These are phyloP conservation scores for Hypoxylon sp. DNA, from an alignment of 2,329 filamentous ascomycete genomes.

Conservation along the genomic window DNA sequence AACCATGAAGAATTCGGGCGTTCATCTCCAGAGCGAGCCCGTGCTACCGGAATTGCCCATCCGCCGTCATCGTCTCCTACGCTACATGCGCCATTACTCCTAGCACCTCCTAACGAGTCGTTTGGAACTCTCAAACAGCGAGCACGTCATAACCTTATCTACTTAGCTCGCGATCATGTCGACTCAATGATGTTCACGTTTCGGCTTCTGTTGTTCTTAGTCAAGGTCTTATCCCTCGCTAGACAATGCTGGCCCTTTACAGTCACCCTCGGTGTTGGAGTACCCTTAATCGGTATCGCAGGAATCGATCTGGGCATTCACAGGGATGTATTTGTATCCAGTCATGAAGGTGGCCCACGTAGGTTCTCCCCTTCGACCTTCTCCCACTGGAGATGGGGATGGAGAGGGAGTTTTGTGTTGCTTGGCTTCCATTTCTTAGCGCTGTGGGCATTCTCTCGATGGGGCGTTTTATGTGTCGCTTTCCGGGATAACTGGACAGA, in stretches of 20 bases:
- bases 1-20: slow-evolving; percentile 58
- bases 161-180: slow-evolving; percentile 53
- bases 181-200: slow-evolving; percentile 57
- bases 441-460: slow-evolving; percentile 53
- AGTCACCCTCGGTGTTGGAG: slow-evolving; percentile 74
- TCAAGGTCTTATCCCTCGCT: slow-evolving; percentile 77
- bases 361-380: slow-evolving; percentile 30
- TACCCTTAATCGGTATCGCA: slow-evolving; percentile 78
- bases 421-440: slow-evolving; percentile 56
- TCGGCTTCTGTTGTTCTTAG: slow-evolving; percentile 74
- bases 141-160: slow-evolving; percentile 56
- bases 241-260: slow-evolving; percentile 81
- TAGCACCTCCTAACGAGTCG: slow-evolving; percentile 63
- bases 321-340: slow-evolving; percentile 28
- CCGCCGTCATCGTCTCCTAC: slow-evolving; percentile 42
- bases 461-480: slow-evolving; percentile 55
- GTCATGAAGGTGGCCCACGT: slow-evolving; percentile 33
- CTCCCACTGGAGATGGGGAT: slow-evolving; percentile 53
- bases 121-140: slow-evolving; percentile 50
- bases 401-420: slow-evolving; percentile 55
- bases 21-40: slow-evolving; percentile 53
- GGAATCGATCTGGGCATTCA: slow-evolving; percentile 72
- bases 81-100: slow-evolving; percentile 60
- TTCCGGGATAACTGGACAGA: slow-evolving; percentile 46
- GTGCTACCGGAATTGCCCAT: slow-evolving; percentile 42